Evolutionary conservation across 306 rosid genomes (phyloP).

Genomic region (Quercus ilex): DNA sequence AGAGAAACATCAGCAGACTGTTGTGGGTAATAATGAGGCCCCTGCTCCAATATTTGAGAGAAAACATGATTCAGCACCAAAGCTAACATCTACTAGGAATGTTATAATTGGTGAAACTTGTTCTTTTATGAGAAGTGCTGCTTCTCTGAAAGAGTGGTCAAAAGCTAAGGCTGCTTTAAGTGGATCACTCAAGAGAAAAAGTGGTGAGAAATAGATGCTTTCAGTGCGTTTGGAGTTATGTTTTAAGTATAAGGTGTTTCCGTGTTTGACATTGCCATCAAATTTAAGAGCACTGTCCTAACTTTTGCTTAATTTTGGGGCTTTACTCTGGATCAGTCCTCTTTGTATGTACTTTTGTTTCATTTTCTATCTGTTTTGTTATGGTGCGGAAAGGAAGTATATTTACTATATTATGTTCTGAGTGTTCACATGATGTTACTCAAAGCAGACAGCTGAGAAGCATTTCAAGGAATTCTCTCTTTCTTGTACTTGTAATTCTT

Average conservation of each 20-base stretch:
- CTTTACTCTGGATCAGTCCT: too few relatives aligned
- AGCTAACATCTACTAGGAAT: slow-evolving; percentile 25
- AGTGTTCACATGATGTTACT: too few relatives aligned
- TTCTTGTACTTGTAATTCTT: too few relatives aligned
- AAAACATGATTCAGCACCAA: slow-evolving; percentile 25
- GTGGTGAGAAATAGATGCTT: slow-evolving; percentile 31
- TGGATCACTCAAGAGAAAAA: slow-evolving; percentile 58
- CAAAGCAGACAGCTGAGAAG: too few relatives aligned
- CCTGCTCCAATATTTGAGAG: slow-evolving; percentile 24
- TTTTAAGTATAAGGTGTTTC: not conserved
- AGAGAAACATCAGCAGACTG: slow-evolving; percentile 28
- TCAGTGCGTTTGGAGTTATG: not conserved
- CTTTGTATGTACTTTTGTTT: too few relatives aligned
- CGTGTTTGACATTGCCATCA: not conserved
- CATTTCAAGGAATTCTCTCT: too few relatives aligned
- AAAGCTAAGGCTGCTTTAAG: slow-evolving; percentile 72
- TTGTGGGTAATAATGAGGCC: slow-evolving; percentile 14
- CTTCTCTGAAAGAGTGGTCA: slow-evolving; percentile 72
- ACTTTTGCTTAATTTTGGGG: too few relatives aligned
- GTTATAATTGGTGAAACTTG: slow-evolving; percentile 52
- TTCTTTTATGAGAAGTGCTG: slow-evolving; percentile 69
- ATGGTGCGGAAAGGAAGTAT: too few relatives aligned
- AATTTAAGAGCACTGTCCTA: not conserved
- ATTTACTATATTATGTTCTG: too few relatives aligned
- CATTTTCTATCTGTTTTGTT: too few relatives aligned